Evolutionary conservation across 2,329 filamentous ascomycete genomes (phyloP).

Genomic region (Coniochaeta prunicola): DNA sequence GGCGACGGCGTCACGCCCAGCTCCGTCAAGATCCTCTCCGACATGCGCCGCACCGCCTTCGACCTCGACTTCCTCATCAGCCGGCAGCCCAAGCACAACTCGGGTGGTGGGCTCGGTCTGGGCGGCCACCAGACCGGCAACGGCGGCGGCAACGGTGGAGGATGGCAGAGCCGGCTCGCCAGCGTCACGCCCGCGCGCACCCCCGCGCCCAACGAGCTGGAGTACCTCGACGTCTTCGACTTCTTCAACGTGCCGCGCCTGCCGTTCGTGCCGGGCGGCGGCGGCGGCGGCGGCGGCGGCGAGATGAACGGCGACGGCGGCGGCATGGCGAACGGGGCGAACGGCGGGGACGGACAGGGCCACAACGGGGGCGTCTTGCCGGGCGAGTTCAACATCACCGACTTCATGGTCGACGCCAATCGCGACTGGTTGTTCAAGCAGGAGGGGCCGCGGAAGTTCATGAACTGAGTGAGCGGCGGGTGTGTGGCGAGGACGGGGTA

Average conservation of each 20-base stretch:
- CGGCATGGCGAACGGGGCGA: slow-evolving; percentile 3
- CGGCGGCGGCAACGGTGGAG: slow-evolving; percentile 4
- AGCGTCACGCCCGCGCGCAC: slow-evolving; percentile 56
- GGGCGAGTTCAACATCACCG: slow-evolving; percentile 71
- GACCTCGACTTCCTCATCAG: slow-evolving; percentile 88
- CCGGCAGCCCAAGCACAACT: slow-evolving; percentile 55
- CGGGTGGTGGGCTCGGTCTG: slow-evolving; percentile 7
- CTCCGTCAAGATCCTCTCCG: slow-evolving; percentile 78
- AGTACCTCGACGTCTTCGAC: slow-evolving; percentile 88
- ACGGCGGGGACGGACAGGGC: slow-evolving; percentile 15
- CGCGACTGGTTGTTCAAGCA: slow-evolving; percentile 69
- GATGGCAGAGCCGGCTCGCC: slow-evolving; percentile 34
- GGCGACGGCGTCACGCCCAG: slow-evolving; percentile 72
- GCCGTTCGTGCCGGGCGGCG: slow-evolving; percentile 31
- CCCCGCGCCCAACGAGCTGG: slow-evolving; percentile 73
- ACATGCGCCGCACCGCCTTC: slow-evolving; percentile 86
- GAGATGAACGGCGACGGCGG: slow-evolving; percentile 12
- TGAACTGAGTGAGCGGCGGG: slow-evolving; percentile 3
- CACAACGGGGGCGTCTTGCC: slow-evolving; percentile 18
- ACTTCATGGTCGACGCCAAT: slow-evolving; percentile 68
- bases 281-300: not conserved
- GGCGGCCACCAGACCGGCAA: slow-evolving; percentile 8
- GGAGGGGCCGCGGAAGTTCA: slow-evolving; percentile 21
- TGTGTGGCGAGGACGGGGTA: no score
- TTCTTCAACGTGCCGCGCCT: slow-evolving; percentile 89